Percentiles rank a stretch among this genome's conserved stretches.
Evolutionary conservation across 805 yeast species (phyloP).

Genomic region (Yamadazyma olivae): DNA sequence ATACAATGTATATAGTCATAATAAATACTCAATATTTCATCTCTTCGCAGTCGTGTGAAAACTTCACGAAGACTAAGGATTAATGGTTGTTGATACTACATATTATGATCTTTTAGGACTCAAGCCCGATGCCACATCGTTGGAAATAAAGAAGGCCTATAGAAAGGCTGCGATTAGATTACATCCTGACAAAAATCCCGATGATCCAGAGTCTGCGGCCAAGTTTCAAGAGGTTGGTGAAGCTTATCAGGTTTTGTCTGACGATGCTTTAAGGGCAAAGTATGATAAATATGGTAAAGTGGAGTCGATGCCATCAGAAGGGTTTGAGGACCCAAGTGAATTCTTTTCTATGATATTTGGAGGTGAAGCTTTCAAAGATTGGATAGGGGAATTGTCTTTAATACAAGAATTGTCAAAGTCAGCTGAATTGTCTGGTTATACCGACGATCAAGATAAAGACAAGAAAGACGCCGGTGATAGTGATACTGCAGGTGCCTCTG

Average conservation of each 20-base stretch:
- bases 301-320: conserved; percentile 57
- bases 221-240: conserved; percentile 51
- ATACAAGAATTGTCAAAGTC: conserved; percentile 39
- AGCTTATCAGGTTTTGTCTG: conserved; percentile 77
- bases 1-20: no score
- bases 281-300: conserved; percentile 78
- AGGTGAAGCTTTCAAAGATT: conserved; percentile 72
- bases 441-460: conserved; percentile 21
- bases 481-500: conserved; percentile 3
- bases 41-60: neutral
- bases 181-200: conserved; percentile 47
- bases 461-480: conserved; percentile 20
- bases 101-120: conserved; percentile 39
- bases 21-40: no score
- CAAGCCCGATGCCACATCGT: conserved; percentile 34
- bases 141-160: conserved; percentile 45
- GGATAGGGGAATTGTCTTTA: conserved; percentile 79
- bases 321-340: conserved; percentile 80
- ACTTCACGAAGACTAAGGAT: neutral
- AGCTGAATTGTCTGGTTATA: conserved; percentile 40
- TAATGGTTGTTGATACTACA: conserved; percentile 46
- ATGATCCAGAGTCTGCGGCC: conserved; percentile 43
- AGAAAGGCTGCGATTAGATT: conserved; percentile 42
- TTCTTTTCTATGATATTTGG: conserved; percentile 83
- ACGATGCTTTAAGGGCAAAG: conserved; percentile 57